Base-by-base conservation (phyloP, 768 basidiomycete species). In the Coprinopsis strossmayeri region DNA sequence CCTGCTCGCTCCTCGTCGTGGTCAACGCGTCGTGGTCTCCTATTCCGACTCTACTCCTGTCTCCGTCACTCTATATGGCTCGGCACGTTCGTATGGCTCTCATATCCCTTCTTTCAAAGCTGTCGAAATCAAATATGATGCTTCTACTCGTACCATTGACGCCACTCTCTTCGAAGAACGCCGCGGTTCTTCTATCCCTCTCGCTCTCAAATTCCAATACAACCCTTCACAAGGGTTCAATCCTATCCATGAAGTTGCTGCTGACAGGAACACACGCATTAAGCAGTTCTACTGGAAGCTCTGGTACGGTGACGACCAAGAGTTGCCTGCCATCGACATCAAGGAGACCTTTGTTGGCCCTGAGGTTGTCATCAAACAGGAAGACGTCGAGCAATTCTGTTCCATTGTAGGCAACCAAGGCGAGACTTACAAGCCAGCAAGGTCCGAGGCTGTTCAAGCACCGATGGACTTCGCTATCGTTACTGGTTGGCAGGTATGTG, bases 381-480 rank as follows among this genome's bases (percentile, higher is more conserved):
- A 71, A 5, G 83, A 82, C 26, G 77, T 99, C 11, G 91, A 96
- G 64, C 74, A 78, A 10, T 99, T 99, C 76, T 95, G 91, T 58
- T 78, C 82, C 20, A 86, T 99, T 42, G 82, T 98, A 48, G 95
- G 94, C 26, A 98, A 97, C 66, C 84, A 94, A 59, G 85, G 81
- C 25, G 95, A 92, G 62, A 77, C 78, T 1, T 99, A 95, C 77
- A 91, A 94, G 77, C 72, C 77, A 11, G 79, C 74, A 2, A 77
- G 91, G 49, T 83, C 74, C 41, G 72, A 74, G 20, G 73, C 74
- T 27, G 79, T 91, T 37, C 80, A 87, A 59, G 92, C 95, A 1
- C 96, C 96, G 0, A 95, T 99, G 91, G 95, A 98, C 69, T 98
- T 96, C 58, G 91, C 94, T 21, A 99, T 99, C 60, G 95, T 98